Evolutionary conservation across 176 grass and related monocot species (phyloP).

Genomic region (sorghum (Sorghum bicolor)): Sorghum_bicolor_NCBIv3 NC_012877.2:60642501-60643000

Average conservation of each 20-base stretch:
- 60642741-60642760: background rate
- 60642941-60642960: background rate
- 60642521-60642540: background rate
- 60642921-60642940: background rate
- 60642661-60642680: constrained; percentile 17
- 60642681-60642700: background rate
- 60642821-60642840: background rate
- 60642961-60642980: background rate
- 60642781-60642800: background rate
- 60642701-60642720: constrained; percentile 4
- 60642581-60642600: constrained; percentile 34
- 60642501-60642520: constrained; percentile 54
- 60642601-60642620: constrained; percentile 39
- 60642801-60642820: background rate
- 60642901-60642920: background rate
- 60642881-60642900: constrained; percentile 11
- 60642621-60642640: constrained; percentile 43
- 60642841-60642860: background rate
- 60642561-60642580: background rate
- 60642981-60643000: background rate
- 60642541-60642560: background rate
- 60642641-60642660: constrained; percentile 36
- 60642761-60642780: background rate
- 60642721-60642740: constrained; percentile 21
- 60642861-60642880: background rate